Evolutionary conservation across 768 basidiomycete genomes (phyloP), one percentile per base, ranked within the genome.

Genomic region (Atractiella rhizophila): DNA sequence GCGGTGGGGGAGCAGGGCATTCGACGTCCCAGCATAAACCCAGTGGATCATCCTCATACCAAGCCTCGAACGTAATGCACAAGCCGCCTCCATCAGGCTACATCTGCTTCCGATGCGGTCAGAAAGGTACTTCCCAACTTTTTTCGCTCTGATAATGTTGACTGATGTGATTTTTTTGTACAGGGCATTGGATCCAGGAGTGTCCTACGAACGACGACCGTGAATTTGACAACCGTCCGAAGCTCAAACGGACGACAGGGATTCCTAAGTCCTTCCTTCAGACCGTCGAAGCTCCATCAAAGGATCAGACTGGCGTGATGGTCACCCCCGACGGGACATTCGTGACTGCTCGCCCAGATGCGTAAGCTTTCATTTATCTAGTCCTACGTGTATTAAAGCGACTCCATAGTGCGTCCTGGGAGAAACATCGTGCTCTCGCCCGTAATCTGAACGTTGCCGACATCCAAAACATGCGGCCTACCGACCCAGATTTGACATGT

Each of bases 181-280:
- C 21, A 94, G 88, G 91, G 29, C 91, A 98, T 56, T 98, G 91
- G 91, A 98, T 98, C 48, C 86, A 98, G 56, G 81, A 91, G 48
- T 98, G 91, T 57, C 91, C 91, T 2, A 91, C 85, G 5, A 94
- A 94, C 57, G 85, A 76, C 51, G 82, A 98, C 56, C 76, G 82
- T 37, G 82, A 86, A 36, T 91, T 75, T 49, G 82, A 88, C 59
- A 76, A 96, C 53, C 66, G 77, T 43, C 88, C 88, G 35, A 76
- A 86, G 21, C 86, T 98, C 57, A 94, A 94, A 57, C 69, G 91
- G 37, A 96, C 91, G 4, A 98, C 91, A 9, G 91, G 91, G 60
- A 98, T 98, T 46, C 91, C 91, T 4, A 70, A 86, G 49, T 86
- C 81, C 56, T 96, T 98, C 71, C 64, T 98, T 40, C 91, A 91